Evolutionary conservation across 2,329 filamentous ascomycete species (phyloP), one percentile per base, ranked within the genome.

Genomic region (Trichophyton rubrum): DNA sequence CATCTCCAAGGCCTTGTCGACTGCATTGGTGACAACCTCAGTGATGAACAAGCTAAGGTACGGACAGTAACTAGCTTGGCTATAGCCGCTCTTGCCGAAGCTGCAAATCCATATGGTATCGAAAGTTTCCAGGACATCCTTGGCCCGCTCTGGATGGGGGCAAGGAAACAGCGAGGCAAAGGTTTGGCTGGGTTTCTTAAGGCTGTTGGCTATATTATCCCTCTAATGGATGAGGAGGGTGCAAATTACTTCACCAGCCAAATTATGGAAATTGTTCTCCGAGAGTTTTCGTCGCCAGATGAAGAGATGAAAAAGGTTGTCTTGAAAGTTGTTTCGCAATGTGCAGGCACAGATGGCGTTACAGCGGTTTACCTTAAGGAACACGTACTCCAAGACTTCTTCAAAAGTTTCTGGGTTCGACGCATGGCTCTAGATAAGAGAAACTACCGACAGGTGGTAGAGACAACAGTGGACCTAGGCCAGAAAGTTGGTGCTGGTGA

Each of bases 221-320:
- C 93, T 3, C 82, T 99, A 59, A 99, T 99, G 93, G 93, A 99
- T 76, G 93, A 99, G 75, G 93, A 99, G 71, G 97, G 96, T 73
- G 92, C 93, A 75, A 97, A 96, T 72, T 99, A 99, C 77, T 99
- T 99, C 71, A 97, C 93, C 7, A 89, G 86, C 66, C 91, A 99
- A 74, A 96, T 99, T 69, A 97, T 99, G 92, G 93, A 97, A 74
- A 97, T 97, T 68, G 78, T 99, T 13, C 83, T 97, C 33, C 85
- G 93, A 68, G 93, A 99, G 71, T 99, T 99, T 70, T 88, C 90
- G 5, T 96, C 92, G 0, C 93, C 93, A 0, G 93, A 99, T 66
- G 93, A 99, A 74, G 93, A 99, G 75, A 99, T 99, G 93, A 99
- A 97, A 78, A 99, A 99, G 78, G 93, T 99, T 0, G 93, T 99